Conservation (phyloP, 108 stramenopile species). For the Parmales sp. region DNA sequence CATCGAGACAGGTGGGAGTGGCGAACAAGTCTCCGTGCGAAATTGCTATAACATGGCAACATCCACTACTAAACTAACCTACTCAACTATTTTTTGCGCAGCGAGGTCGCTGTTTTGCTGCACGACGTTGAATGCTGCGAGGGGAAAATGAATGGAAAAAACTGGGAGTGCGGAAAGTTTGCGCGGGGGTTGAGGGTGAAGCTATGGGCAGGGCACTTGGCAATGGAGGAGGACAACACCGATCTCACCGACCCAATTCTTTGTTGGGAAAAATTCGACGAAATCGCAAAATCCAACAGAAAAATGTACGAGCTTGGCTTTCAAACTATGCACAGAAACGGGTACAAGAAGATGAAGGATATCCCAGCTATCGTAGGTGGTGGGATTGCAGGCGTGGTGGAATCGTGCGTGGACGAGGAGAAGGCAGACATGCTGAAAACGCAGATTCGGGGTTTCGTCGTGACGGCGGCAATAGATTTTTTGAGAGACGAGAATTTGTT, state of each 20-base stretch:
- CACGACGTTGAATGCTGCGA: not conserved
- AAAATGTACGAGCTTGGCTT: constrained; percentile 2
- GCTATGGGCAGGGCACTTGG: constrained; percentile 3
- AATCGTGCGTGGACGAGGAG: constrained; percentile 1
- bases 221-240: not conserved
- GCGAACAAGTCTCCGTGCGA: no score
- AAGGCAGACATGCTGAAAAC: not conserved
- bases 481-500: not conserved
- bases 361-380: not conserved
- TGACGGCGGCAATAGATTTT: not conserved
- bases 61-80: no score
- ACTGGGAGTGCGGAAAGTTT: not conserved
- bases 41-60: no score
- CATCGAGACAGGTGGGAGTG: constrained; percentile 15
- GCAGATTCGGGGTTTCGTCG: not conserved
- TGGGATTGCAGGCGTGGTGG: not conserved
- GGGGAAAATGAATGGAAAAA: not conserved
- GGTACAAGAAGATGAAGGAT: constrained; percentile 2
- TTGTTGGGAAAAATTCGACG: not conserved
- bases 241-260: not conserved
- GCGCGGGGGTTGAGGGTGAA: not conserved
- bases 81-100: no score
- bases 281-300: not conserved
- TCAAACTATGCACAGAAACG: constrained; percentile 1
- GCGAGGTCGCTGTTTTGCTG: not conserved